Evolutionary conservation across 2,329 filamentous ascomycete genomes (phyloP).

Genomic region (Zalaria sp.): DNA sequence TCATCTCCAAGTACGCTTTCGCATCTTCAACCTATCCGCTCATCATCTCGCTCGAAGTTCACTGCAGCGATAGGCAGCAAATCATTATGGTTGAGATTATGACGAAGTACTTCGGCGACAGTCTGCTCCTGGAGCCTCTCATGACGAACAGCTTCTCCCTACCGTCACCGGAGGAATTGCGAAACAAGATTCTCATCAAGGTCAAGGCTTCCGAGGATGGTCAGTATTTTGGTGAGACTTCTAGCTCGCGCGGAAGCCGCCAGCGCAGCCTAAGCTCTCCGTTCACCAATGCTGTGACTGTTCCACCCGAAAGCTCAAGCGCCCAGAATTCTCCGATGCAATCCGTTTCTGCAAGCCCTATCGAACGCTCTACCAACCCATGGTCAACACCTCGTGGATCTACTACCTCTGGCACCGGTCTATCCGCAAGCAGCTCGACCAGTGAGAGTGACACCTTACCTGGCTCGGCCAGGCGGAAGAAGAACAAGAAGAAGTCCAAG

Average conservation of each 20-base stretch:
- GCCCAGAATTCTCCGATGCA: constrained; percentile 31
- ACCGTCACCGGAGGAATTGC: constrained; percentile 75
- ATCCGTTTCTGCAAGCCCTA: neutral
- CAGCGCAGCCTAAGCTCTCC: constrained; percentile 66
- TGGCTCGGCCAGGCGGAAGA: constrained; percentile 40
- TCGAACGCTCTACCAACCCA: constrained; percentile 19
- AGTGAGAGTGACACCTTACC: constrained; percentile 64
- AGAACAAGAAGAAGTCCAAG: constrained; percentile 46
- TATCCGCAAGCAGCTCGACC: constrained; percentile 45
- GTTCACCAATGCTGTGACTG: constrained; percentile 47
- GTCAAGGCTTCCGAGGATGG: constrained; percentile 63
- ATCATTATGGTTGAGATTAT: constrained; percentile 80
- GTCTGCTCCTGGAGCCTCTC: constrained; percentile 63
- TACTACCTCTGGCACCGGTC: constrained; percentile 40
- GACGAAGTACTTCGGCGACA: constrained; percentile 67
- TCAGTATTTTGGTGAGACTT: constrained; percentile 18
- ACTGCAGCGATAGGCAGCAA: constrained; percentile 76
- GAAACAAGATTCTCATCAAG: constrained; percentile 77
- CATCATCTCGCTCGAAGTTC: constrained; percentile 90
- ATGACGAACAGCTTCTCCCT: constrained; percentile 53
- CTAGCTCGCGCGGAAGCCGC: constrained; percentile 18
- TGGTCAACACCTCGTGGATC: constrained; percentile 38
- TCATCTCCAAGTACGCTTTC: constrained; percentile 92
- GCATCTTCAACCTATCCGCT: constrained; percentile 74
- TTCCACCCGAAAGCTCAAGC: constrained; percentile 37